phyloP scores from a whole-genome alignment of 2,329 filamentous ascomycete species.

The Diaporthe amygdali region DNA sequence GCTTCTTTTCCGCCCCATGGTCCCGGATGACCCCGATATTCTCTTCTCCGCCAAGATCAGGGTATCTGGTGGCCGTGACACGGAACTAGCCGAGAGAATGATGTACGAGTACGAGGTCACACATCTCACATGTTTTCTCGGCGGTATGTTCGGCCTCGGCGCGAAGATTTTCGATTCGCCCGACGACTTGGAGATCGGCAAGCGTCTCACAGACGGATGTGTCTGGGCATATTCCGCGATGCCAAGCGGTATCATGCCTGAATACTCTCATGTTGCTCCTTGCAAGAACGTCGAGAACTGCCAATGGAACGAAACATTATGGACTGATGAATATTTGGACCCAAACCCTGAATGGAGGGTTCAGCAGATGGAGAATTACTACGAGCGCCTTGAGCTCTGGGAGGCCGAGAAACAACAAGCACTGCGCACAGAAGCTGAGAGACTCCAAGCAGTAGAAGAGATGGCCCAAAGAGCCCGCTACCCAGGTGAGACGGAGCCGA shows the following conservation, averaged over 20 bases:
- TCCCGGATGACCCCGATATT: slow-evolving; percentile 69
- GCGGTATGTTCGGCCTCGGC: slow-evolving; percentile 72
- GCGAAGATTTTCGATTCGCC: slow-evolving; percentile 65
- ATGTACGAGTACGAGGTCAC: slow-evolving; percentile 61
- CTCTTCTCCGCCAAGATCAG: slow-evolving; percentile 72
- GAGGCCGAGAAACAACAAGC: slow-evolving; percentile 35
- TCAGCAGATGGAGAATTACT: slow-evolving; percentile 47
- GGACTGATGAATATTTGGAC: slow-evolving; percentile 53
- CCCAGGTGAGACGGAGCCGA: not conserved
- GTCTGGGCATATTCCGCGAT: slow-evolving; percentile 72
- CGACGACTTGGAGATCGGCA: slow-evolving; percentile 66
- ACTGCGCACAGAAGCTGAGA: slow-evolving; percentile 32
- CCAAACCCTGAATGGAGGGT: slow-evolving; percentile 49
- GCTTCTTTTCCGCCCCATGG: slow-evolving; percentile 80
- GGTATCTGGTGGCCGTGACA: slow-evolving; percentile 47
- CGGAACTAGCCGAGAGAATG: slow-evolving; percentile 40
- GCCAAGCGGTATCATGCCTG: slow-evolving; percentile 69
- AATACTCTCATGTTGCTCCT: slow-evolving; percentile 52
- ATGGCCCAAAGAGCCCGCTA: not conserved
- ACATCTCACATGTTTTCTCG: slow-evolving; percentile 71
- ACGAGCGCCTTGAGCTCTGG: slow-evolving; percentile 43
- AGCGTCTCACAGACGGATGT: slow-evolving; percentile 70
- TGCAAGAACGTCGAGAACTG: slow-evolving; percentile 56
- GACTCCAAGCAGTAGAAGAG: slow-evolving; percentile 30
- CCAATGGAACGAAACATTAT: slow-evolving; percentile 57